Evolutionary conservation across 306 rosid genomes (phyloP).

Genomic region (Alnus rubra): DNA sequence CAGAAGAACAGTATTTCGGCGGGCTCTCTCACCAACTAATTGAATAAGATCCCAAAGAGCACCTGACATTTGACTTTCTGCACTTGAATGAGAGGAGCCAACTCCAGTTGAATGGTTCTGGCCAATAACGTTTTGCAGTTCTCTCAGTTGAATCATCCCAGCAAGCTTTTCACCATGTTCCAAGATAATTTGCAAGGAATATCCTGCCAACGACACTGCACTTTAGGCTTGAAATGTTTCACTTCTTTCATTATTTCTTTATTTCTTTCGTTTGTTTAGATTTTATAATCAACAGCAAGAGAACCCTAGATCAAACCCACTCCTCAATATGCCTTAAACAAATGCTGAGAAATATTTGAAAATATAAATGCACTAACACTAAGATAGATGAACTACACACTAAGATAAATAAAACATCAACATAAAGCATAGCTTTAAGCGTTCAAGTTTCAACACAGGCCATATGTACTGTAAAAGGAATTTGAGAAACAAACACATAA

Average conservation of each 20-base stretch:
- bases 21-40: slow-evolving; percentile 88
- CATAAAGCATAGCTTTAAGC: slow-evolving; percentile 4
- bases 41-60: slow-evolving; percentile 98
- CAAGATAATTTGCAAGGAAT: slow-evolving; percentile 77
- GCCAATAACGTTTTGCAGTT: slow-evolving; percentile 72
- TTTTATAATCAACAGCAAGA: slow-evolving; percentile 22
- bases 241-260: neutral
- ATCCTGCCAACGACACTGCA: slow-evolving; percentile 49
- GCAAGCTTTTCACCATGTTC: slow-evolving; percentile 97
- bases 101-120: slow-evolving; percentile 64
- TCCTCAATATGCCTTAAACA: slow-evolving; percentile 3
- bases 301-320: slow-evolving; percentile 20
- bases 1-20: slow-evolving; percentile 83
- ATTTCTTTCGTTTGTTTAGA: neutral
- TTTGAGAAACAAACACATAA: slow-evolving; percentile 28
- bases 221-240: slow-evolving; percentile 29
- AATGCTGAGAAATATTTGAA: neutral
- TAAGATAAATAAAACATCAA: neutral
- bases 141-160: slow-evolving; percentile 91
- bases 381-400: neutral
- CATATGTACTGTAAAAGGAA: slow-evolving; percentile 3
- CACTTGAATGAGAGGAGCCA: slow-evolving; percentile 47
- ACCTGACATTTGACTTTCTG: slow-evolving; percentile 70
- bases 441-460: slow-evolving; percentile 15
- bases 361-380: slow-evolving; percentile 1